Evolutionary conservation across 306 rosid genomes (phyloP).

Genomic region (Cicer yamashitae): DNA sequence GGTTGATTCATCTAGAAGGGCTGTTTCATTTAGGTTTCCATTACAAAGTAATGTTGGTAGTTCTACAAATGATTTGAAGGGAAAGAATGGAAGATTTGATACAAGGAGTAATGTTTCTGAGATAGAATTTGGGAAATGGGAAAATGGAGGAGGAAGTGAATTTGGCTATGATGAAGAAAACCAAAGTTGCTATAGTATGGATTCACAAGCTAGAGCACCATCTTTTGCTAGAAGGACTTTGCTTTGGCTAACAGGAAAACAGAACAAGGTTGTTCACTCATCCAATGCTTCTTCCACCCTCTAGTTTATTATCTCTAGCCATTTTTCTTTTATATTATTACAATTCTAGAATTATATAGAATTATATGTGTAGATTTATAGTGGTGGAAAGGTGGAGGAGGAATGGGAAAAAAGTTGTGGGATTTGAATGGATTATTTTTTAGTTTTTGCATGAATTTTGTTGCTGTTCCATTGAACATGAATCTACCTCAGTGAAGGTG

Average conservation of each 20-base stretch:
- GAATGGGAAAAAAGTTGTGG: constrained; percentile 30
- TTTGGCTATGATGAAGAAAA: constrained; percentile 63
- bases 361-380: constrained; percentile 39
- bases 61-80: constrained; percentile 53
- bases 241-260: constrained; percentile 89
- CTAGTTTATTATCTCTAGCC: constrained; percentile 34
- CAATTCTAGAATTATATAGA: constrained; percentile 35
- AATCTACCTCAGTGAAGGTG: not conserved
- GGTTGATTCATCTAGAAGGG: constrained; percentile 62
- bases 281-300: constrained; percentile 65
- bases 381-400: constrained; percentile 47
- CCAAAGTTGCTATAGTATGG: constrained; percentile 75
- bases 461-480: constrained; percentile 36
- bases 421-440: constrained; percentile 36
- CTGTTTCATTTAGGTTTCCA: constrained; percentile 80
- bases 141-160: constrained; percentile 65
- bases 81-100: constrained; percentile 46
- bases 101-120: constrained; percentile 66
- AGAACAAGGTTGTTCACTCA: constrained; percentile 88
- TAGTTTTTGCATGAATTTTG: constrained; percentile 41
- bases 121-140: constrained; percentile 65
- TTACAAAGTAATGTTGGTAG: constrained; percentile 30
- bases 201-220: constrained; percentile 73
- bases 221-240: constrained; percentile 90
- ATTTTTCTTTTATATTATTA: constrained; percentile 38